Percentiles rank a stretch among this genome's conserved stretches.
phyloP scores from a whole-genome alignment of 345 rosid genomes.

The Syzygium aromaticum region DNA sequence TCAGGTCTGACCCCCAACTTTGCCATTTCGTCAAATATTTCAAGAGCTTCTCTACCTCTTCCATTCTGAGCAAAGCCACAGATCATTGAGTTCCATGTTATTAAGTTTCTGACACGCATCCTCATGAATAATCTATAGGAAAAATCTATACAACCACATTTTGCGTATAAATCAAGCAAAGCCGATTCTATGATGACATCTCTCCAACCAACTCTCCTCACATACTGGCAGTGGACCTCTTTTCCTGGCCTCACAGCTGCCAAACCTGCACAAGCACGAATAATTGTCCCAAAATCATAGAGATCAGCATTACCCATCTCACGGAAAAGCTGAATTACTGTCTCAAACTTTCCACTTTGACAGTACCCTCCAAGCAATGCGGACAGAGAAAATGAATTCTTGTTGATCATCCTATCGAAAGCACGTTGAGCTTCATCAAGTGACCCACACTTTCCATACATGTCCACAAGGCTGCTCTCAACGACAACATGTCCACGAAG shows the following conservation, averaged over 20 bases:
- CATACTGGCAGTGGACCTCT: conserved; percentile 85
- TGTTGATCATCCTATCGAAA: conserved; percentile 57
- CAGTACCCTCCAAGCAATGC: conserved; percentile 82
- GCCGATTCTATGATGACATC: conserved; percentile 84
- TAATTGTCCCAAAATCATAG: conserved; percentile 75
- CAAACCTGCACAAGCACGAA: conserved; percentile 82
- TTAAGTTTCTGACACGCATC: conserved; percentile 49
- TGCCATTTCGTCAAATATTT: conserved; percentile 50
- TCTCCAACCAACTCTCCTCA: conserved; percentile 61
- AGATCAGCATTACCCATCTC: conserved; percentile 46
- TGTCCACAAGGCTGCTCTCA: conserved; percentile 82
- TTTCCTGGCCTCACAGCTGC: conserved; percentile 67
- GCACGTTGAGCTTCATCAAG: conserved; percentile 43
- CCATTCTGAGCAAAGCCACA: conserved; percentile 86
- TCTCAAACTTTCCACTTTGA: conserved; percentile 52
- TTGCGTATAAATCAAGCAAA: conserved; percentile 81
- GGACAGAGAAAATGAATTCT: conserved; percentile 71
- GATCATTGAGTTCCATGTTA: conserved; percentile 89
- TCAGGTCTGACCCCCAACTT: conserved; percentile 57
- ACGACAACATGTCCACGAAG: conserved; percentile 49
- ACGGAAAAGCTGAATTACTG: conserved; percentile 56
- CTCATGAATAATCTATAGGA: conserved; percentile 38
- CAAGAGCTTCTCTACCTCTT: conserved; percentile 55
- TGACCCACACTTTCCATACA: conserved; percentile 84
- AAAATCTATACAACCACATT: conserved; percentile 65